Evolutionary conservation across 352 stramenopile species (phyloP), one percentile per base, ranked within the genome.

Genomic region (Globisporangium takayamanum): DNA sequence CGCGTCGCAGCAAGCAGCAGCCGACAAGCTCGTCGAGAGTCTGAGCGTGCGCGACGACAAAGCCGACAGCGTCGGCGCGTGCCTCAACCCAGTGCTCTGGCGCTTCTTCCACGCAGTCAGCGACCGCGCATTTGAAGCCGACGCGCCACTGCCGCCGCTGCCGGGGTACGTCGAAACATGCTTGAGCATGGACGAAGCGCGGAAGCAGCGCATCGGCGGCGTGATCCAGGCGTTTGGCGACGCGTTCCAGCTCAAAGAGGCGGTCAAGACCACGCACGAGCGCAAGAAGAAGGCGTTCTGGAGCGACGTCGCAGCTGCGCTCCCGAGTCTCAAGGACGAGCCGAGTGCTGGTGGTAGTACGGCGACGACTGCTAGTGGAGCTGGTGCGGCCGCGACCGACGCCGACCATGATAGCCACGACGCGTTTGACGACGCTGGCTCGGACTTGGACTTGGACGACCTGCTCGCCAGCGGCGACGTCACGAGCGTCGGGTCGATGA

Each of bases 251-350:
- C 55, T 94, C 25, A 88, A 88, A 53, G 78, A 92, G 55, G 84
- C 84, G 0, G 74, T 89, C 1, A 84, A 88, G 57, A 79, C 77
- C 41, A 72, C 78, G 49, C 73, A 68, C 33, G 76, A 78, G 50
- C 62, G 69, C 28, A 92, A 88, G 73, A 91, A 90, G 57, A 86
- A 85, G 50, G 69, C 71, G 7, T 94, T 92, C 53, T 94, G 81
- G 84, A 94, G 84, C 52, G 83, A 93, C 46, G 70, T 88, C 5
- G 62, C 65, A 6, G 55, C 64, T 3, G 58, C 42, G n/a, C 30
- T 57, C 12, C 36, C 58, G 5, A 60, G 55, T 18, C 59, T 76
- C 0, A 73, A 75, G 53, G 74, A 71, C 26, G 66, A 81, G 48
- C 53, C 67, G 41, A 46, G 41, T n/a, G 18, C 12, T n/a, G 39